Conservation (phyloP, 768 basidiomycete genomes). For the Pisolithus sp. region DNA sequence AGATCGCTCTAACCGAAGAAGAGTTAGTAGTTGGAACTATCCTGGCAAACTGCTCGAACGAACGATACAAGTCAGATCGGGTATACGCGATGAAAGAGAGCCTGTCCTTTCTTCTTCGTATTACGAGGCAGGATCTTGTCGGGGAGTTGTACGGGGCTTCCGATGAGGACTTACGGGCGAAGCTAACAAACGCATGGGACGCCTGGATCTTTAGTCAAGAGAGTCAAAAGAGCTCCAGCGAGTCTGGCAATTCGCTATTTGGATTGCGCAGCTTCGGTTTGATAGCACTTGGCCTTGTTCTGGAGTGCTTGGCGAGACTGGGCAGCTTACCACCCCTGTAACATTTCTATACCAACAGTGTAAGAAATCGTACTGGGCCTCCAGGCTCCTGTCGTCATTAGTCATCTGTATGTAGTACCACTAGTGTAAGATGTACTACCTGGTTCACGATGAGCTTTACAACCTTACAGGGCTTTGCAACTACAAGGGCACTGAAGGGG, state of each 20-base stretch:
- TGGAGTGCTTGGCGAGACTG: constrained; percentile 50
- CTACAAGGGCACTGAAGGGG: too few relatives aligned
- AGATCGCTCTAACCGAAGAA: constrained; percentile 55
- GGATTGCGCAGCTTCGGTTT: constrained; percentile 65
- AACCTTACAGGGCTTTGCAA: too few relatives aligned
- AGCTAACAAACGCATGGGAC: constrained; percentile 52
- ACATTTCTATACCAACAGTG: not conserved
- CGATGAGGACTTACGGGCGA: constrained; percentile 27
- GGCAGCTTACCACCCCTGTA: constrained; percentile 22
- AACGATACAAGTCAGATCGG: constrained; percentile 52
- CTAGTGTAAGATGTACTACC: not conserved
- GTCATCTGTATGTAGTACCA: not conserved
- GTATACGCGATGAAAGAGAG: constrained; percentile 60
- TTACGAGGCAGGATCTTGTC: constrained; percentile 38
- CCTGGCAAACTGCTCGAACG: constrained; percentile 60
- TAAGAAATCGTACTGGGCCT: too few relatives aligned
- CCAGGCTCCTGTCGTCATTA: not conserved
- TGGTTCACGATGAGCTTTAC: too few relatives aligned
- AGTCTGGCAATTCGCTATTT: constrained; percentile 25
- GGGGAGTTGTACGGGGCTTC: constrained; percentile 18
- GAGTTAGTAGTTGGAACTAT: constrained; percentile 75
- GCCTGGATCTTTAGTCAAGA: constrained; percentile 55
- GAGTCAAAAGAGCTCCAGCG: constrained; percentile 18
- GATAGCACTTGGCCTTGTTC: constrained; percentile 51
- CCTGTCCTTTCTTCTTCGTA: constrained; percentile 43